Percentiles rank a stretch among this genome's conserved stretches.
Evolutionary conservation across 2,329 filamentous ascomycete species (phyloP).

Genomic region (Aspergillus unguis): DNA sequence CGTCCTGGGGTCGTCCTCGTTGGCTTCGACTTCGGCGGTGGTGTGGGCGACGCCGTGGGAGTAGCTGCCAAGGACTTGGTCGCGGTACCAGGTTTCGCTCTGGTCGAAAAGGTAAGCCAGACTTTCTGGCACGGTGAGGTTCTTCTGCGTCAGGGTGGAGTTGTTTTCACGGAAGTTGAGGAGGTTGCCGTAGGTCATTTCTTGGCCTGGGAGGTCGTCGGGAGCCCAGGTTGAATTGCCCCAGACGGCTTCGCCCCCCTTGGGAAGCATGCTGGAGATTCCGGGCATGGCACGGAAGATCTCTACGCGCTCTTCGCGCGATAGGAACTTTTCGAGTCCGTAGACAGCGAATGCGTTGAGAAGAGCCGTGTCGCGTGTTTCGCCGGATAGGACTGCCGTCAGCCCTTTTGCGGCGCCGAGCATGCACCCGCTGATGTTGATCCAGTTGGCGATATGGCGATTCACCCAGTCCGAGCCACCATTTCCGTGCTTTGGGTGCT

Average conservation of each 20-base stretch:
- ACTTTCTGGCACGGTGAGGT: constrained; percentile 77
- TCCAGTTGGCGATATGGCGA: constrained; percentile 85
- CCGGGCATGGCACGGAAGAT: constrained; percentile 97
- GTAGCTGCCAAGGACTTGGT: constrained; percentile 70
- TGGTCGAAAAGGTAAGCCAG: constrained; percentile 74
- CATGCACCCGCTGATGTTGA: constrained; percentile 98
- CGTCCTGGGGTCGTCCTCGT: constrained; percentile 71
- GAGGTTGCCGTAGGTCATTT: constrained; percentile 72
- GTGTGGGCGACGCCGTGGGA: constrained; percentile 86
- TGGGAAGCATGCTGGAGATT: constrained; percentile 92
- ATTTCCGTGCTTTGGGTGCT: constrained; percentile 70
- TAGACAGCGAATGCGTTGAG: constrained; percentile 96
- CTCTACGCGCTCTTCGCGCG: constrained; percentile 83
- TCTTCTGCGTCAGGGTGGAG: constrained; percentile 62
- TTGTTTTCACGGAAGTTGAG: constrained; percentile 73
- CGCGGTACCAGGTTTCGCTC: constrained; percentile 79
- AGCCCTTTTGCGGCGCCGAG: constrained; percentile 88
- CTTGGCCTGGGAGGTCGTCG: constrained; percentile 74
- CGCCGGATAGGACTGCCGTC: constrained; percentile 85
- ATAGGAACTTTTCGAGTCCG: constrained; percentile 91
- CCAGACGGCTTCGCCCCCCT: constrained; percentile 93
- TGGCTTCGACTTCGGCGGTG: constrained; percentile 72
- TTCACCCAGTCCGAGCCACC: constrained; percentile 90
- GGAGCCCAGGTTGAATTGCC: constrained; percentile 83
- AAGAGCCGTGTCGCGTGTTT: constrained; percentile 98